These are phyloP conservation scores for Botrytis squamosa DNA, from an alignment of 2,329 filamentous ascomycete species.

Conservation along the genomic window DNA sequence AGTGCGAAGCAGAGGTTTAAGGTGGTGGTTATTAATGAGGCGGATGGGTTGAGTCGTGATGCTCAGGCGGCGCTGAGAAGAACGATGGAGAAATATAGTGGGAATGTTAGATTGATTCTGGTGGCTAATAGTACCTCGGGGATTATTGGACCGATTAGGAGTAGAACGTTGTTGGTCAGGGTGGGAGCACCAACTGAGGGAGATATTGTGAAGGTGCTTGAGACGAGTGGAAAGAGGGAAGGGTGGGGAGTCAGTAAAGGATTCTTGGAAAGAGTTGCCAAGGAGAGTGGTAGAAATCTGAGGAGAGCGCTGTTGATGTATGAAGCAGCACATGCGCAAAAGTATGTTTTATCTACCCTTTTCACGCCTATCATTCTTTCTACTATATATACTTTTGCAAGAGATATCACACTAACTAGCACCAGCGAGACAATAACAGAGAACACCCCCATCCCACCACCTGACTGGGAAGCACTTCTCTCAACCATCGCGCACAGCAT, in stretches of 20 bases:
- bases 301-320: conserved; percentile 92
- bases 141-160: conserved; percentile 97
- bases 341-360: conserved; percentile 57
- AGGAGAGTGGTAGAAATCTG: conserved; percentile 87
- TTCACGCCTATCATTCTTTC: neutral
- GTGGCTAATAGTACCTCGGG: conserved; percentile 96
- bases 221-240: conserved; percentile 70
- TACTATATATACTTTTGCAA: neutral
- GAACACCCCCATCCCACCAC: conserved; percentile 83
- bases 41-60: conserved; percentile 89
- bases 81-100: conserved; percentile 99
- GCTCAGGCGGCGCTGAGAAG: conserved; percentile 91
- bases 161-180: conserved; percentile 83
- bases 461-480: conserved; percentile 95
- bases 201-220: conserved; percentile 80
- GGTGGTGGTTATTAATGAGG: conserved; percentile 98
- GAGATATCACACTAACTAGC: neutral
- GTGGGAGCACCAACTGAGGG: conserved; percentile 84
- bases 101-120: conserved; percentile 87
- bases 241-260: conserved; percentile 74
- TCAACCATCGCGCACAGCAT: conserved; percentile 89
- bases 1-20: conserved; percentile 91
- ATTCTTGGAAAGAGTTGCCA: conserved; percentile 81
- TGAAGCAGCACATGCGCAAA: conserved; percentile 94
- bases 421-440: conserved; percentile 85